These are phyloP conservation scores for Sutorius eximius DNA, from an alignment of 1,284 basidiomycete genomes.

Conservation along the genomic window DNA sequence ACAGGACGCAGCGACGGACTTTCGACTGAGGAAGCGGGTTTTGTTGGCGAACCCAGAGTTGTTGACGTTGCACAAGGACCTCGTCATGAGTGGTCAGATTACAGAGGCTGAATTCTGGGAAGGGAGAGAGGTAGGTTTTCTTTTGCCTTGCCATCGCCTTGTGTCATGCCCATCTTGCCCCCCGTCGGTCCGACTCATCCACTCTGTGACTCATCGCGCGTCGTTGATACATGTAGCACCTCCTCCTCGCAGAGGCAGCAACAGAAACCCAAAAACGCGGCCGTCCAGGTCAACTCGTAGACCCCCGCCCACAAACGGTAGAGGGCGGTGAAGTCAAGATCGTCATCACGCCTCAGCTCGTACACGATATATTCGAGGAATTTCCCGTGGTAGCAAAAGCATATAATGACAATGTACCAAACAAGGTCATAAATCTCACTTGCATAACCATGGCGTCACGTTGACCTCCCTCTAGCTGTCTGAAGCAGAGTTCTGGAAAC, in stretches of 20 bases:
- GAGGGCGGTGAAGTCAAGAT: slow-evolving; percentile 85
- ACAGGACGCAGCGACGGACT: slow-evolving; percentile 61
- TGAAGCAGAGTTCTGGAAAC: slow-evolving; percentile 92
- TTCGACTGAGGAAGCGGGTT: slow-evolving; percentile 76
- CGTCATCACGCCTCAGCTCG: slow-evolving; percentile 88
- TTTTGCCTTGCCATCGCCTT: not conserved
- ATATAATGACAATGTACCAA: slow-evolving; percentile 91
- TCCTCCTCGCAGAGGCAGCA: slow-evolving; percentile 70
- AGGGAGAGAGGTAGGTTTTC: slow-evolving; percentile 71
- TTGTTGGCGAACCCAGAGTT: slow-evolving; percentile 76
- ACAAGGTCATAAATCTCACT: slow-evolving; percentile 51
- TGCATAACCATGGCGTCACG: not conserved
- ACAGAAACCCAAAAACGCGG: slow-evolving; percentile 78
- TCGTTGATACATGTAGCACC: slow-evolving; percentile 46
- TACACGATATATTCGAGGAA: slow-evolving; percentile 96
- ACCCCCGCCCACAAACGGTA: slow-evolving; percentile 82
- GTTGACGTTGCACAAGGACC: slow-evolving; percentile 76
- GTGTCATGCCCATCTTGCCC: not conserved
- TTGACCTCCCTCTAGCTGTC: slow-evolving; percentile 55
- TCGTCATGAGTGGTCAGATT: slow-evolving; percentile 83
- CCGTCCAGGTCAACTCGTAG: slow-evolving; percentile 83
- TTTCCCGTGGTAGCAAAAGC: slow-evolving; percentile 93
- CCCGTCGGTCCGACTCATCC: not conserved
- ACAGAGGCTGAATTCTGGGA: slow-evolving; percentile 96
- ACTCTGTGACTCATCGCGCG: not conserved